Conservation (phyloP, 371 early-diverging fungal genomes). For the Actinomortierella wolfii region DNA sequence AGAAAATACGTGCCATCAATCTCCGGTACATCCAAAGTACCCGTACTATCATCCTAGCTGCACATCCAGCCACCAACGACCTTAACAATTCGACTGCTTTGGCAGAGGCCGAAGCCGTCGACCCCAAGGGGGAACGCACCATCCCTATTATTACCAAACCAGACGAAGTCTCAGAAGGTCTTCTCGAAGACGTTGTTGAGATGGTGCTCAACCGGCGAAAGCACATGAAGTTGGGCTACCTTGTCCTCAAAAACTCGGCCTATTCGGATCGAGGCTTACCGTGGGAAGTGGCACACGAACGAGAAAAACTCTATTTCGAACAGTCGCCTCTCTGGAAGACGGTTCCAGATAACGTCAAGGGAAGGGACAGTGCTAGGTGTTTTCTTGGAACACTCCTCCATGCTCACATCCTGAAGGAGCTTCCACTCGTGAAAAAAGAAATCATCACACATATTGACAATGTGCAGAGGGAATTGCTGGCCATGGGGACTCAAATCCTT, state of each 20-base stretch:
- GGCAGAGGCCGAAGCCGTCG: background rate
- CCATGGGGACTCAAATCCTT: constrained; percentile 2
- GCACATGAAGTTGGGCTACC: constrained; percentile 13
- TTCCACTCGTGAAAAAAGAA: constrained; percentile 8
- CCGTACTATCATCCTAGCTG: constrained; percentile 14
- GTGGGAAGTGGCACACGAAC: constrained; percentile 1
- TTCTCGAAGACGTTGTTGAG: constrained; percentile 1
- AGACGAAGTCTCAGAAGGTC: background rate
- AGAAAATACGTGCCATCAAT: constrained; percentile 7
- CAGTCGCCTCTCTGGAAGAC: constrained; percentile 2
- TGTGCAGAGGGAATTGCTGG: background rate
- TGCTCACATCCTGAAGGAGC: constrained; percentile 11
- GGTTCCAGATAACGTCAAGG: constrained; percentile 9
- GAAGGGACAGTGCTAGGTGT: constrained; percentile 2
- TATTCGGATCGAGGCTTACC: background rate
- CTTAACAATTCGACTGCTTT: constrained; percentile 5
- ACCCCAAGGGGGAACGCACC: constrained; percentile 11
- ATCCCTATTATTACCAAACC: constrained; percentile 16
- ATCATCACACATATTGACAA: background rate
- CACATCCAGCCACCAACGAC: constrained; percentile 4
- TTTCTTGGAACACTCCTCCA: constrained; percentile 6
- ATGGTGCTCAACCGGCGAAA: constrained; percentile 8
- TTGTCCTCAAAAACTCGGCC: constrained; percentile 8
- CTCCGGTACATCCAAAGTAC: background rate
- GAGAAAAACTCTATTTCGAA: constrained; percentile 5